A percentile compares a stretch with the other conserved stretches of the same genome.
phyloP scores from a whole-genome alignment of 139 green algal species.

The Astrephomene gubernaculifera region DNA sequence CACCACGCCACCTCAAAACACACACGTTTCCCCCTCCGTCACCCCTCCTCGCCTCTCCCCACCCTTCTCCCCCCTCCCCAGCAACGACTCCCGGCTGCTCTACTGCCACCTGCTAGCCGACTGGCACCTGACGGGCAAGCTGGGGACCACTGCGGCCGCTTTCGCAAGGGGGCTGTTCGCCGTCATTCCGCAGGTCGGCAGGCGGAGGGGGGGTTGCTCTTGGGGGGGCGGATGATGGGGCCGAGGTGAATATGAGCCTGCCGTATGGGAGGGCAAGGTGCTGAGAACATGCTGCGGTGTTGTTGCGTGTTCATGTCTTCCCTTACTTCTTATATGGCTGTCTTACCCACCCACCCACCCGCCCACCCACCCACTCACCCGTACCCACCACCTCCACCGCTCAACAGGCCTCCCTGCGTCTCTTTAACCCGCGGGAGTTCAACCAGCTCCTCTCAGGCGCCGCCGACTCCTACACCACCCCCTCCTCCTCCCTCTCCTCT shows the following conservation, averaged over 20 bases:
- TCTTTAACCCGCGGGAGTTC: constrained; percentile 92
- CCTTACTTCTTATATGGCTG: not conserved
- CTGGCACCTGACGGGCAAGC: constrained; percentile 82
- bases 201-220: not conserved
- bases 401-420: constrained; percentile 20
- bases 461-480: too few species aligned
- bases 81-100: constrained; percentile 73
- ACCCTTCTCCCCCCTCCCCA: not conserved
- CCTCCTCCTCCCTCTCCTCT: too few species aligned
- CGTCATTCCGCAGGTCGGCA: constrained; percentile 53
- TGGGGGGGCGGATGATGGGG: not conserved
- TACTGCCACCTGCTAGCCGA: constrained; percentile 90
- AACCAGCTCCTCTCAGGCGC: constrained; percentile 78
- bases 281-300: too few species aligned
- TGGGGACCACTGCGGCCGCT: constrained; percentile 70
- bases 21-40: not conserved
- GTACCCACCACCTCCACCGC: too few species aligned
- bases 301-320: not conserved
- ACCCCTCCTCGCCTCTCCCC: constrained; percentile 66
- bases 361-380: not conserved
- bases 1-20: not conserved
- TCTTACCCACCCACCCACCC: not conserved
- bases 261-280: too few species aligned
- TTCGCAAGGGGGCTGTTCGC: constrained; percentile 75
- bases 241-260: not conserved